These are phyloP conservation scores for Leccinum broughii DNA, from an alignment of 768 basidiomycete genomes.

Conservation along the genomic window DNA sequence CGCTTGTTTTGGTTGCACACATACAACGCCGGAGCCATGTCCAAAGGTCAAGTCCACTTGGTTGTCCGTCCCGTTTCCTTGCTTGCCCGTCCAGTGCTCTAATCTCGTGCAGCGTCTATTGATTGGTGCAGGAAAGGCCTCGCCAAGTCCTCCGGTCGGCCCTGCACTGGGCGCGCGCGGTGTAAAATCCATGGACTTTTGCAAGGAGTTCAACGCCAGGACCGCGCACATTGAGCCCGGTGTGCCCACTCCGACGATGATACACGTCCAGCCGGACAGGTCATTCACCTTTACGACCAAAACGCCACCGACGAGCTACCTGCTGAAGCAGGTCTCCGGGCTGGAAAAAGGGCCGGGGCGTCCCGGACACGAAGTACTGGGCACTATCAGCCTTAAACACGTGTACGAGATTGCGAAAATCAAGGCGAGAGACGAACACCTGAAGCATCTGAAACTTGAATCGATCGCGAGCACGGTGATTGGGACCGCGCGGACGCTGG, in stretches of 20 bases:
- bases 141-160: conserved; percentile 94
- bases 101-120: conserved; percentile 64
- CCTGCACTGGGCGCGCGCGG: conserved; percentile 97
- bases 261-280: conserved; percentile 92
- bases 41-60: conserved; percentile 70
- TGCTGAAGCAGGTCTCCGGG: conserved; percentile 88
- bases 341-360: conserved; percentile 88
- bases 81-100: conserved; percentile 11
- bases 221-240: conserved; percentile 86
- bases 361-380: conserved; percentile 75
- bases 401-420: conserved; percentile 99
- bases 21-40: conserved; percentile 46
- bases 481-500: conserved; percentile 86
- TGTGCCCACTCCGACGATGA: conserved; percentile 87
- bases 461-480: conserved; percentile 85
- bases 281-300: conserved; percentile 92
- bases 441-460: conserved; percentile 85
- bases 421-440: conserved; percentile 86
- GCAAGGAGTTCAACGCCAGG: conserved; percentile 99
- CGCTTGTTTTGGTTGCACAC: conserved; percentile 22
- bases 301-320: conserved; percentile 86
- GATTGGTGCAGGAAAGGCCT: conserved; percentile 91
- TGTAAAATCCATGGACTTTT: conserved; percentile 99
- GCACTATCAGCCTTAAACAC: conserved; percentile 92
- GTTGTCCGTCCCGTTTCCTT: conserved; percentile 54